Percentiles rank a stretch among this genome's conserved stretches.
Evolutionary conservation across 192 early-diverging fungal species (phyloP).

Genomic region (Backusella circina): DNA sequence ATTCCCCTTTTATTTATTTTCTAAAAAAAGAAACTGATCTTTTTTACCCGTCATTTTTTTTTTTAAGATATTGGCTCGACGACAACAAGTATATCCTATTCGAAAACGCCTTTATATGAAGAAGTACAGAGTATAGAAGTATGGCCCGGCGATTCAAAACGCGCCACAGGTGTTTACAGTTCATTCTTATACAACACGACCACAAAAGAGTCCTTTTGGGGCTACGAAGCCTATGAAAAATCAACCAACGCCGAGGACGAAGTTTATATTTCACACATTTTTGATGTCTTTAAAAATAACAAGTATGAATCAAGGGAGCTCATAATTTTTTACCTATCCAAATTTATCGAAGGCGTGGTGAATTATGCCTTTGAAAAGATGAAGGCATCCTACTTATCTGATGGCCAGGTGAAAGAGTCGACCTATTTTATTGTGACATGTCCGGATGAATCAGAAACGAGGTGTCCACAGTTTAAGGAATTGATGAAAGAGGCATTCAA

Average conservation of each 20-base stretch:
- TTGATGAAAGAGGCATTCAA: background rate
- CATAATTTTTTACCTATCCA: background rate
- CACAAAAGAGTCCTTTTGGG: background rate
- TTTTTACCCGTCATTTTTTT: background rate
- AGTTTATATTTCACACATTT: background rate
- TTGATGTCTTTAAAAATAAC: background rate
- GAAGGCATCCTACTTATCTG: background rate
- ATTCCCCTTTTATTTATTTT: background rate
- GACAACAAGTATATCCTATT: background rate
- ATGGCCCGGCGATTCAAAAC: background rate
- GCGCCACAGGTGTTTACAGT: constrained; percentile 89
- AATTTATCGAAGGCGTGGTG: background rate
- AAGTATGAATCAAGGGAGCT: background rate
- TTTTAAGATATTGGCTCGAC: background rate
- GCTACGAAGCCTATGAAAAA: background rate
- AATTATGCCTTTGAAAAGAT: background rate
- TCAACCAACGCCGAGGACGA: background rate
- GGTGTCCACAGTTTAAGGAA: background rate
- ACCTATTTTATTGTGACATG: background rate
- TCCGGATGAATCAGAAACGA: background rate
- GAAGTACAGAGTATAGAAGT: background rate
- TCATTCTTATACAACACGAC: constrained; percentile 11
- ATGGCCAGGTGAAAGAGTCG: background rate
- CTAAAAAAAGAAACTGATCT: background rate
- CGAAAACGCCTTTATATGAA: background rate